Conservation (phyloP, 805 yeast genomes). For the Sugiyamaella americana region DNA sequence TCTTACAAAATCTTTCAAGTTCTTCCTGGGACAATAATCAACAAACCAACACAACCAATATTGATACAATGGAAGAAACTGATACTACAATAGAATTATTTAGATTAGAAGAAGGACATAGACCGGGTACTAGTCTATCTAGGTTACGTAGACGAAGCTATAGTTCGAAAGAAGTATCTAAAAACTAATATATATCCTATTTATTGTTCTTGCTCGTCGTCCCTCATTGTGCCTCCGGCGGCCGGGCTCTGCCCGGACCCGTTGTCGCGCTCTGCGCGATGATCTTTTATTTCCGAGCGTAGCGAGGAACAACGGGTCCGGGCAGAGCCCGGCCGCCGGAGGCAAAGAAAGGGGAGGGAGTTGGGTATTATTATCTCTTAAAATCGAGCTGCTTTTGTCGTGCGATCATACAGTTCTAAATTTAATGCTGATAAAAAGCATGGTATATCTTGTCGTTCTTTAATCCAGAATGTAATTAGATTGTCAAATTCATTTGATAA, state of each 20-base stretch:
- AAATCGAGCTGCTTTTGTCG: conserved; percentile 19
- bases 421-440: conserved; percentile 73
- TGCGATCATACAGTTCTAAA: conserved; percentile 53
- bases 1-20: conserved; percentile 28
- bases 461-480: conserved; percentile 60
- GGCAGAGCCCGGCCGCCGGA: too few relatives aligned
- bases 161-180: background rate
- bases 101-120: background rate
- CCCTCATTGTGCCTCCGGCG: too few relatives aligned
- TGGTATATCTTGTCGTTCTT: conserved; percentile 62
- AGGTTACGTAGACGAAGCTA: background rate
- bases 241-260: too few relatives aligned
- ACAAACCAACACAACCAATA: background rate
- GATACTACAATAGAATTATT: background rate
- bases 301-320: too few relatives aligned
- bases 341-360: too few relatives aligned
- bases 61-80: background rate
- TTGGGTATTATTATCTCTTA: too few relatives aligned
- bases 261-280: too few relatives aligned
- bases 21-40: too few relatives aligned
- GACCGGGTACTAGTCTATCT: too few relatives aligned
- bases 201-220: too few relatives aligned
- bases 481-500: conserved; percentile 39
- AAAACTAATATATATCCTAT: too few relatives aligned
- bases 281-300: too few relatives aligned